Evolutionary conservation across 805 yeast species (phyloP), one percentile per base, ranked within the genome.

Genomic region (Candida coquimbonensis): DNA sequence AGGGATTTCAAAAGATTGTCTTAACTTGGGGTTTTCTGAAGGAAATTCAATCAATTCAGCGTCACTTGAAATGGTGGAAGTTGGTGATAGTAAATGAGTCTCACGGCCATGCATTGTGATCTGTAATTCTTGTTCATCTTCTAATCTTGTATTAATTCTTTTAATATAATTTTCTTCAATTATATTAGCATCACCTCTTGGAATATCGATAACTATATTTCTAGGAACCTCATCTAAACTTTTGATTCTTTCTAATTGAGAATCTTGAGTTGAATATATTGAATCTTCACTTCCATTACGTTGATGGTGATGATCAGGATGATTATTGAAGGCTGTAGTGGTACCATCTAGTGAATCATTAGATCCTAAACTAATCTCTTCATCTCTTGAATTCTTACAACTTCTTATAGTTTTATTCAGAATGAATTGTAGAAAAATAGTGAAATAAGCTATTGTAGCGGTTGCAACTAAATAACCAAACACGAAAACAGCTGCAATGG

Each of bases 401-500:
- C 51, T 51, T 42, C 62, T 52, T 3, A 52, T 44, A 33, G 42
- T 49, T 13, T 27, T 27, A 27, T 47, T 54, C 45, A 57, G 24
- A 12, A 57, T 2, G 13, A 17, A 26, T 53, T 75, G 79, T 33
- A 76, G 56, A 4, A 62, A 57, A 49, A 72, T 59, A 7, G 75
- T 74, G 39, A 74, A 60, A 50, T 75, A 77, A 1, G 77, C 78
- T 57, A 78, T 64, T 49, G 68, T 67, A 5, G 72, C 69, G 48
- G 74, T 66, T 53, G 81, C 72, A 24, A 78, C 56, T 3, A 81
- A 43, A 52, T 80, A 81, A 0, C 93, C 91, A 41, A 83, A 51
- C 7, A 81, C 69, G 53, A 84, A 86, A 7, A 84, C 85, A 0
- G 81, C 91, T 1, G 85, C 87, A 34, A 85, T 85, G 43, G 80